These are phyloP conservation scores for Magnolia officinalis DNA, from an alignment of 164 flowering plant species.

Conservation along the genomic window DNA sequence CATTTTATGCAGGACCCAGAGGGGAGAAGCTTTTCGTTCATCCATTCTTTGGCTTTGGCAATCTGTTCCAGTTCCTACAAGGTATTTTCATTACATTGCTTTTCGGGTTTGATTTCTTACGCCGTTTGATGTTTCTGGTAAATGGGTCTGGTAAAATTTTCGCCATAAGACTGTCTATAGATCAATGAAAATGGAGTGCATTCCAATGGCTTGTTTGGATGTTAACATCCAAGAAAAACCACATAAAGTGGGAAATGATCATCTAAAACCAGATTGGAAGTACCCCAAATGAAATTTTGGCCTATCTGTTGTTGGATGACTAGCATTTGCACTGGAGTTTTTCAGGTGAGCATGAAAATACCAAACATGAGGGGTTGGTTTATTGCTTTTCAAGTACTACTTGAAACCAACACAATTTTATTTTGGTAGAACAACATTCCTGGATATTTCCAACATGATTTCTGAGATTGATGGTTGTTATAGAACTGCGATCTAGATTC, in stretches of 20 bases:
- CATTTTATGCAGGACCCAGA: slow-evolving; percentile 73
- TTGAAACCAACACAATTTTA: not conserved
- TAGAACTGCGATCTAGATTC: not conserved
- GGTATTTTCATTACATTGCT: slow-evolving; percentile 32
- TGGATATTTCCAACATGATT: not conserved
- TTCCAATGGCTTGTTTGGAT: not conserved
- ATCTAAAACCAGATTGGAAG: not conserved
- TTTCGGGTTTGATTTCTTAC: not conserved
- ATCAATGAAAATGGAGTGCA: not conserved
- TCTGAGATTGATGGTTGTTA: not conserved
- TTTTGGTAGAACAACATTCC: too few relatives aligned
- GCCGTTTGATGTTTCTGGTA: not conserved
- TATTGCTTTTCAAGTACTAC: not conserved
- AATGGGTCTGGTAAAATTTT: not conserved
- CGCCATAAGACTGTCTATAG: not conserved
- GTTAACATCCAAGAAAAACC: not conserved
- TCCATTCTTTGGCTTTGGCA: slow-evolving; percentile 65
- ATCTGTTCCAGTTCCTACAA: slow-evolving; percentile 66
- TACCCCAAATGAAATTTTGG: not conserved
- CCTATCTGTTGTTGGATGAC: not conserved
- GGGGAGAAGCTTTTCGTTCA: slow-evolving; percentile 90
- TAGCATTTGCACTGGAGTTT: not conserved
- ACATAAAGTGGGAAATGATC: not conserved
- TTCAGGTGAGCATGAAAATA: not conserved
- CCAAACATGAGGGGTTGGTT: not conserved